A percentile compares a stretch with the other conserved stretches of the same genome.
phyloP scores from a whole-genome alignment of 2,329 filamentous ascomycete species.

The Aspergillus sp. region DNA sequence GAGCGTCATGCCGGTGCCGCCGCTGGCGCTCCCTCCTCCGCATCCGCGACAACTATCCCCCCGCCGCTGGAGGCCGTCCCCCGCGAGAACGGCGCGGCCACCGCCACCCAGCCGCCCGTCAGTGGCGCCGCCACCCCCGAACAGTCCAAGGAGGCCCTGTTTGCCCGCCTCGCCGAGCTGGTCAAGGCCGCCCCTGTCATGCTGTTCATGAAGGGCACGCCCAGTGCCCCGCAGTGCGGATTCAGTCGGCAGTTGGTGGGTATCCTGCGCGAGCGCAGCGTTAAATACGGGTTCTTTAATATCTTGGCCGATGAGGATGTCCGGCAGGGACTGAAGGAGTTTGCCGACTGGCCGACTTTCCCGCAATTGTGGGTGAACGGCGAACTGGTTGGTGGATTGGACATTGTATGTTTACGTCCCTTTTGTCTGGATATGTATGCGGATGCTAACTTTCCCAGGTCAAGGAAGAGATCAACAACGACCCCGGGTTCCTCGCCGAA shows the following conservation, averaged over 20 bases:
- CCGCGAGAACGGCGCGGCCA: constrained; percentile 30
- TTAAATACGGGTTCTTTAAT: constrained; percentile 99
- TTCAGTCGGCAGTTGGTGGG: constrained; percentile 89
- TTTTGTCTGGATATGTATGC: neutral
- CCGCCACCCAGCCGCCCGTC: constrained; percentile 29
- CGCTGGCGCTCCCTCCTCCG: constrained; percentile 25
- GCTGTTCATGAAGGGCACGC: constrained; percentile 99
- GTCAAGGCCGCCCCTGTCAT: constrained; percentile 96
- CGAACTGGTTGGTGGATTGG: constrained; percentile 86
- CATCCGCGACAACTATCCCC: constrained; percentile 36
- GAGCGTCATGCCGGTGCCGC: constrained; percentile 68
- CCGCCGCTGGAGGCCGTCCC: constrained; percentile 40
- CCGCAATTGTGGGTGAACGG: constrained; percentile 91
- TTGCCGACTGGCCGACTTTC: constrained; percentile 97
- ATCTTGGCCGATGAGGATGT: constrained; percentile 97
- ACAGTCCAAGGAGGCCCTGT: constrained; percentile 77
- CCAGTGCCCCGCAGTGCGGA: constrained; percentile 80
- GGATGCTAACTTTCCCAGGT: constrained; percentile 55
- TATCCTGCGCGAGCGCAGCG: constrained; percentile 80
- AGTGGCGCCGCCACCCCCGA: constrained; percentile 35
- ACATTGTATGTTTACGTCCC: constrained; percentile 70
- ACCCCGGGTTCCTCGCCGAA: constrained; percentile 76
- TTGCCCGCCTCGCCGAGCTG: constrained; percentile 74
- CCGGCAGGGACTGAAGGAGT: constrained; percentile 92
- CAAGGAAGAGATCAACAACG: constrained; percentile 85